A percentile compares a stretch with the other conserved stretches of the same genome.
Conservation (phyloP, 768 basidiomycete species). For the Suillus lakei region DNA sequence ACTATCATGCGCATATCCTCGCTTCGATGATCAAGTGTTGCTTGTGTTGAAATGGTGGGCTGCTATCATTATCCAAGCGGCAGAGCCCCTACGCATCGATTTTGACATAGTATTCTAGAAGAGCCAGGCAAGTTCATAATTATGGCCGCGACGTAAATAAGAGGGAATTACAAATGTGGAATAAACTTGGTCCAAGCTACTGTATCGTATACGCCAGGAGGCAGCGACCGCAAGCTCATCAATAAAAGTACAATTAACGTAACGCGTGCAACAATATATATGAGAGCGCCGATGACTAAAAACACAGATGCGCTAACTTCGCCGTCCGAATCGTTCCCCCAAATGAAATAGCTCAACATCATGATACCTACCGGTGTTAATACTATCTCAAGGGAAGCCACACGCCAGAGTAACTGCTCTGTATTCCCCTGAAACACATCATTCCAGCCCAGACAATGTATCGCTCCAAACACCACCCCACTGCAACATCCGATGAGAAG, state of each 20-base stretch:
- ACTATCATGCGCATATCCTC: too few relatives aligned
- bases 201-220: conserved; percentile 13
- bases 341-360: too few relatives aligned
- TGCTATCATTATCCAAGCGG: too few relatives aligned
- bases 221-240: conserved; percentile 13
- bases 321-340: too few relatives aligned
- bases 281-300: background rate
- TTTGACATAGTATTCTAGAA: too few relatives aligned
- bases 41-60: too few relatives aligned
- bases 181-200: conserved; percentile 23
- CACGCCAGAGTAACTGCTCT: conserved; percentile 27
- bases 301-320: background rate
- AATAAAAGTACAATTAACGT: conserved; percentile 15
- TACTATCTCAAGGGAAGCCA: conserved; percentile 19
- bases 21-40: too few relatives aligned
- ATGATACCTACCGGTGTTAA: background rate
- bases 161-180: conserved; percentile 10
- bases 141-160: background rate
- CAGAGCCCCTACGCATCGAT: too few relatives aligned
- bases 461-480: conserved; percentile 28
- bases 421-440: conserved; percentile 20
- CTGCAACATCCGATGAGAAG: conserved; percentile 1
- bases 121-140: too few relatives aligned
- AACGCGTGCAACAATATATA: conserved; percentile 19
- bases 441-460: conserved; percentile 32